Evolutionary conservation across 2,329 filamentous ascomycete species (phyloP), one percentile per base, ranked within the genome.

Genomic region (Aspergillus pseudoglaucus): DNA sequence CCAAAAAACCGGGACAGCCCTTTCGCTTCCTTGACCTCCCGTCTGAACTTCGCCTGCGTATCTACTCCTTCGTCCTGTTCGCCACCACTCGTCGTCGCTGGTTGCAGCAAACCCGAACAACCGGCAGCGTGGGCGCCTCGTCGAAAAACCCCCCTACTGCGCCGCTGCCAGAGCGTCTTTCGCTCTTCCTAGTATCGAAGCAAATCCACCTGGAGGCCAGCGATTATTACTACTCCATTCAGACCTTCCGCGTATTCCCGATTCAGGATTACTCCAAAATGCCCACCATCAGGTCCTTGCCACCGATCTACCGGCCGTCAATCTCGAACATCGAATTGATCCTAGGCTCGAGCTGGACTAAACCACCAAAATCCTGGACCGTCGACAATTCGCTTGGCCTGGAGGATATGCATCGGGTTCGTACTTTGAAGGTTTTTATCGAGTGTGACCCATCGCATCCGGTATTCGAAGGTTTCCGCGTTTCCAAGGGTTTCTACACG

Each of bases 321-420:
- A 67, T 84, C 46, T 75, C 72, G 10, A 74, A 72, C 3, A 59
- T 82, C 35, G 79, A 82, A 60, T 61, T 83, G 51, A 72, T 79
- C 3, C 63, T 83, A 3, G 80, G 81, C 0, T 78, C 78, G 3
- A 79, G 79, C 47, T 83, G 80, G 77, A 78, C 72, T 3, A 69
- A 69, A 35, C 78, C 79, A 20, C 80, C 80, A 12, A 68, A 68
- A 44, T 71, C 71, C 46, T 83, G 81, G 75, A 71, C 71, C 15
- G 73, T 79, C 14, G 71, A 74, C 42, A 62, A 68, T 12, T 56
- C 67, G 1, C 66, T 82, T 6, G 77, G 79, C 0, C 58, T 82
- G 32, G 59, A 63, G 3, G 73, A 78, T 37, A 73, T 75, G 64
- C 65, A 54, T 12, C 70, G 69, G 37, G 62, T 79, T 6, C 68